phyloP scores from a whole-genome alignment of 2,329 filamentous ascomycete species.

The Neonectria punicea region DNA sequence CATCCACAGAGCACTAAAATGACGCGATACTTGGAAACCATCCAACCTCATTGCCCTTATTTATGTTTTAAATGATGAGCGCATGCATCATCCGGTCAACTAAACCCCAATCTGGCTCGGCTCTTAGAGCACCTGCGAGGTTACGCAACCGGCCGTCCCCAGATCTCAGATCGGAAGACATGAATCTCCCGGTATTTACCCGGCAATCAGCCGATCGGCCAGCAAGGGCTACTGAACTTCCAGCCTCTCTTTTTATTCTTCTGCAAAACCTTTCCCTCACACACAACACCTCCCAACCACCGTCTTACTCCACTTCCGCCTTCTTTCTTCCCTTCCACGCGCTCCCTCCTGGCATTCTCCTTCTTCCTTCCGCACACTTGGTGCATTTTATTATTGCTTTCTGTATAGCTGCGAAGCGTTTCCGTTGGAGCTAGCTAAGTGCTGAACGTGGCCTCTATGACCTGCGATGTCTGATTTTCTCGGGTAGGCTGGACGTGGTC shows the following conservation, averaged over 20 bases:
- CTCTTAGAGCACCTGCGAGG: background rate
- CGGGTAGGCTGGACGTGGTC: conserved; percentile 57
- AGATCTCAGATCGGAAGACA: background rate
- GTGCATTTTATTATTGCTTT: conserved; percentile 34
- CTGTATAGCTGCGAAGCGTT: conserved; percentile 35
- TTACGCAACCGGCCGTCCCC: background rate
- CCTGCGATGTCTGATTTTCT: conserved; percentile 69
- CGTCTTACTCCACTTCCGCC: conserved; percentile 36
- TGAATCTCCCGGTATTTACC: conserved; percentile 28
- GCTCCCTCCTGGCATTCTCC: conserved; percentile 28
- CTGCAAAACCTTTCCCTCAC: conserved; percentile 49
- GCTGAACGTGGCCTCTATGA: conserved; percentile 52
- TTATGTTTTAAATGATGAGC: background rate
- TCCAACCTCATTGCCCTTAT: background rate
- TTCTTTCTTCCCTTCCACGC: conserved; percentile 33
- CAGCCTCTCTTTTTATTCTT: conserved; percentile 46
- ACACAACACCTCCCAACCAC: conserved; percentile 39
- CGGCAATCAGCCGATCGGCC: conserved; percentile 37
- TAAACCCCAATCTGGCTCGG: background rate
- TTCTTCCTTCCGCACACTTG: conserved; percentile 28
- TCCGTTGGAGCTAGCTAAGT: conserved; percentile 50
- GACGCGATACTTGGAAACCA: background rate
- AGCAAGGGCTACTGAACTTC: conserved; percentile 41
- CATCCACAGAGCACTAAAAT: background rate
- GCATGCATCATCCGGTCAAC: background rate